Conservation (phyloP, 2,329 filamentous ascomycete genomes). For the Colletotrichum kahawae region DNA sequence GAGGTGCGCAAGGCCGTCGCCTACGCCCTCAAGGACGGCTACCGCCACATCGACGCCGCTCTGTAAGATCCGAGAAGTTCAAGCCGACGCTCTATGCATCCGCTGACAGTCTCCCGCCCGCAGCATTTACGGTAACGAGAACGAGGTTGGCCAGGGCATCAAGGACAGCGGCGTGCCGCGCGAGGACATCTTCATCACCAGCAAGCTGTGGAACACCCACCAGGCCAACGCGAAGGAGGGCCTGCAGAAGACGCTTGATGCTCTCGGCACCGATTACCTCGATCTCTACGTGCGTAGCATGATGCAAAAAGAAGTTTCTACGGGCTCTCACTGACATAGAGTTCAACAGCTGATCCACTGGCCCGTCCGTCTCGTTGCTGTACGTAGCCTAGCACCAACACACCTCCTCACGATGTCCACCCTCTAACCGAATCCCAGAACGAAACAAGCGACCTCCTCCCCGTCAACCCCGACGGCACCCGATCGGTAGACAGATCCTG, state of each 20-base stretch:
- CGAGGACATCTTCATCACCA: not conserved
- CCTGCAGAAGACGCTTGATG: not conserved
- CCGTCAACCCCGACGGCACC: not conserved
- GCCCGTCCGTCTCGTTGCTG: not conserved
- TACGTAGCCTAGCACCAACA: not conserved
- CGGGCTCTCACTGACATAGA: fast-evolving
- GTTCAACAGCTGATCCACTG: not conserved
- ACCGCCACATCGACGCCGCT: not conserved
- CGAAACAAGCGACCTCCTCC: not conserved
- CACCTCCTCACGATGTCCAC: not conserved
- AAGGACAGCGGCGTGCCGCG: not conserved
- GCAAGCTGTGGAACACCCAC: not conserved
- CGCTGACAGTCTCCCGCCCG: fast-evolving
- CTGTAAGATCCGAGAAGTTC: not conserved
- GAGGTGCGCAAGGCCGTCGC: not conserved
- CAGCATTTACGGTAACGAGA: not conserved
- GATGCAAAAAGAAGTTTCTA: no score
- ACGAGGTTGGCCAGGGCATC: not conserved
- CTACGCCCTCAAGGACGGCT: not conserved
- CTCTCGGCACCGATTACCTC: not conserved
- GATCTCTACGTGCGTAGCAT: not conserved
- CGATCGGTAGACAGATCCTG: not conserved
- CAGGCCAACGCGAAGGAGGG: not conserved
- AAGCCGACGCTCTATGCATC: fast-evolving
- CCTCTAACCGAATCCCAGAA: not conserved